A percentile compares a stretch with the other conserved stretches of the same genome.
Evolutionary conservation across 2,329 filamentous ascomycete species (phyloP).

Genomic region (Monosporascus cannonballus): DNA sequence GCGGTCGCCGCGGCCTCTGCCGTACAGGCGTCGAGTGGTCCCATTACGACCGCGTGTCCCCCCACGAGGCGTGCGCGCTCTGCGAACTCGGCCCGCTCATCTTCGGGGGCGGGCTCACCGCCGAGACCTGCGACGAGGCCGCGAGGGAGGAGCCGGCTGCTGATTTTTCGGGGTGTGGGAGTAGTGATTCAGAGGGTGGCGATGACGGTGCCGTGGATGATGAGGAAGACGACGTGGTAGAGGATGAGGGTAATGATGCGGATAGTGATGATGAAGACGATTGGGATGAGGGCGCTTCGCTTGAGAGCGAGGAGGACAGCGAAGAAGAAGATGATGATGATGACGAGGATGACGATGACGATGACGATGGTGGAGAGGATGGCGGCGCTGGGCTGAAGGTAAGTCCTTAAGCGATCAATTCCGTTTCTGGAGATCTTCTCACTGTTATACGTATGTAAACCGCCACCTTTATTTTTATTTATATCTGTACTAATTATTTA

Average conservation of each 20-base stretch:
- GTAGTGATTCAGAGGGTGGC: conserved; percentile 10
- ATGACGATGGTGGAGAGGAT: conserved; percentile 13
- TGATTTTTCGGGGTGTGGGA: not conserved
- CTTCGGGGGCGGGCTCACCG: conserved; percentile 1
- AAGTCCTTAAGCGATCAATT: not conserved
- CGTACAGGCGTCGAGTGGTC: conserved; percentile 12
- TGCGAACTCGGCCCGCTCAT: conserved; percentile 16
- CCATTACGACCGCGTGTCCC: conserved; percentile 4
- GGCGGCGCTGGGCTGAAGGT: not conserved
- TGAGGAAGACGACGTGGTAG: not conserved
- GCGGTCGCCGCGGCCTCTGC: conserved; percentile 12
- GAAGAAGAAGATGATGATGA: conserved; percentile 2
- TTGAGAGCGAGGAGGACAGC: not conserved
- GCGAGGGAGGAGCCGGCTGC: not conserved
- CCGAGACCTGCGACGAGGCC: conserved; percentile 8
- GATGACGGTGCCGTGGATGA: not conserved
- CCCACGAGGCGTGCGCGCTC: conserved; percentile 12
- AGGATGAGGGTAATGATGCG: conserved; percentile 9
- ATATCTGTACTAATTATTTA: not conserved
- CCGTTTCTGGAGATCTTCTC: not conserved
- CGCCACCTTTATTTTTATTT: not conserved
- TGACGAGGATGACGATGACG: conserved; percentile 10
- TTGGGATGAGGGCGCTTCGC: not conserved
- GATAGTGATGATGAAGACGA: conserved; percentile 2
- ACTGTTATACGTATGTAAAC: not conserved